A percentile compares a stretch with the other conserved stretches of the same genome.
Conservation (phyloP, 1,139 yeast species). For the Kurtzmaniella quercitrusa region DNA sequence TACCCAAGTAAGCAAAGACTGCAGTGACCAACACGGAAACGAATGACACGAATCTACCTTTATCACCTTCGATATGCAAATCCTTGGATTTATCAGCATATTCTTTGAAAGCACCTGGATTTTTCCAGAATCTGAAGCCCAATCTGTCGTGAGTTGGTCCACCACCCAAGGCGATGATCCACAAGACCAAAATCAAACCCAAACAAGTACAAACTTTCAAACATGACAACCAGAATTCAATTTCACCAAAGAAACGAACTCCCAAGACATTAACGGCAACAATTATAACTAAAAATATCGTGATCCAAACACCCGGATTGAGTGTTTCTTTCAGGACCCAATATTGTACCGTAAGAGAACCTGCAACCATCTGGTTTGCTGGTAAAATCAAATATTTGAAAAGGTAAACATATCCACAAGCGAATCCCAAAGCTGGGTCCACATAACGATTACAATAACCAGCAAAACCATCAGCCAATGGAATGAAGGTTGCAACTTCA, state of each 20-base stretch:
- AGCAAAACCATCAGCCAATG: conserved; percentile 66
- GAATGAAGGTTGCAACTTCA: conserved; percentile 71
- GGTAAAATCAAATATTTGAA: conserved; percentile 62
- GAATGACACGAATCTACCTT: conserved; percentile 62
- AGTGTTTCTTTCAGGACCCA: conserved; percentile 49
- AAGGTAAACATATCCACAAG: conserved; percentile 66
- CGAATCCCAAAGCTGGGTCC: conserved; percentile 70
- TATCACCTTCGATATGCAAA: conserved; percentile 23
- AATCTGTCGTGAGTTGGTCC: conserved; percentile 57
- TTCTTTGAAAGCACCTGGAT: conserved; percentile 59
- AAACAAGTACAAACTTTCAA: conserved; percentile 57
- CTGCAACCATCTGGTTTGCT: conserved; percentile 61
- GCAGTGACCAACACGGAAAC: conserved; percentile 67
- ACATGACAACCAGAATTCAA: conserved; percentile 54
- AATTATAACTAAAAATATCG: conserved; percentile 46
- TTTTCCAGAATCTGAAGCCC: conserved; percentile 64
- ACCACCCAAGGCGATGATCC: conserved; percentile 53
- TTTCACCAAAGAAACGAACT: conserved; percentile 23
- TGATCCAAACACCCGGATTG: conserved; percentile 59
- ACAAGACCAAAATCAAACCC: conserved; percentile 47
- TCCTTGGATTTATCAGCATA: conserved; percentile 31
- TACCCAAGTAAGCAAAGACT: conserved; percentile 73
- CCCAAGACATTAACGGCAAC: conserved; percentile 32
- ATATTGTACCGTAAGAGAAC: conserved; percentile 56
- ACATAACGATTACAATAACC: conserved; percentile 66